Conservation (phyloP, 2,329 filamentous ascomycete species). For the Xylaria sp. region DNA sequence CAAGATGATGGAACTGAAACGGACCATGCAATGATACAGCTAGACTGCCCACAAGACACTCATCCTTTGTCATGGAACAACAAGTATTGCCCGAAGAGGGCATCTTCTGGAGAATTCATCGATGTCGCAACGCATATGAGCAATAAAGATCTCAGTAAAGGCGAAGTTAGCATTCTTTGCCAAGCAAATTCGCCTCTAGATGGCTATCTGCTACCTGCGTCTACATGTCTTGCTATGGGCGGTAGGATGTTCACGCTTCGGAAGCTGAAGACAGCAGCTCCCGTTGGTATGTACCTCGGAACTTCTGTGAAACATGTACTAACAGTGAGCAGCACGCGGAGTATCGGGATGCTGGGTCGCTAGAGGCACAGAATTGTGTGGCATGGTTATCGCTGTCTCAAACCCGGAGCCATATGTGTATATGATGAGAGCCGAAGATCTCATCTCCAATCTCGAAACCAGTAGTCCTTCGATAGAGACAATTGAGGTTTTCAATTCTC, state of each 20-base stretch:
- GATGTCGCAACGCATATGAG: slow-evolving; percentile 14
- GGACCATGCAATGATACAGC: slow-evolving; percentile 20
- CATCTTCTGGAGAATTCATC: neutral
- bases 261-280: slow-evolving; percentile 19
- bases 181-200: slow-evolving; percentile 5
- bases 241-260: slow-evolving; percentile 23
- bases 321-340: slow-evolving; percentile 20
- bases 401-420: slow-evolving; percentile 23
- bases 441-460: slow-evolving; percentile 22
- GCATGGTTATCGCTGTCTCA: slow-evolving; percentile 32
- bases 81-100: slow-evolving; percentile 16
- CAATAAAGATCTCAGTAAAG: slow-evolving; percentile 24
- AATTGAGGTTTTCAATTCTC: slow-evolving; percentile 23
- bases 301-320: neutral
- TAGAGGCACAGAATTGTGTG: slow-evolving; percentile 22
- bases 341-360: slow-evolving; percentile 23
- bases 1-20: neutral
- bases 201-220: slow-evolving; percentile 8
- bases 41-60: slow-evolving; percentile 4
- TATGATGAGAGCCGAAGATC: slow-evolving; percentile 30
- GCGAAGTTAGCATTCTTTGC: slow-evolving; percentile 20
- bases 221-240: slow-evolving; percentile 19
- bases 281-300: slow-evolving; percentile 23
- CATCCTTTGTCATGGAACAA: slow-evolving; percentile 2
- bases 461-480: slow-evolving; percentile 30